Conservation (phyloP, 768 basidiomycete genomes). For the Thelephora ganbajun region DNA sequence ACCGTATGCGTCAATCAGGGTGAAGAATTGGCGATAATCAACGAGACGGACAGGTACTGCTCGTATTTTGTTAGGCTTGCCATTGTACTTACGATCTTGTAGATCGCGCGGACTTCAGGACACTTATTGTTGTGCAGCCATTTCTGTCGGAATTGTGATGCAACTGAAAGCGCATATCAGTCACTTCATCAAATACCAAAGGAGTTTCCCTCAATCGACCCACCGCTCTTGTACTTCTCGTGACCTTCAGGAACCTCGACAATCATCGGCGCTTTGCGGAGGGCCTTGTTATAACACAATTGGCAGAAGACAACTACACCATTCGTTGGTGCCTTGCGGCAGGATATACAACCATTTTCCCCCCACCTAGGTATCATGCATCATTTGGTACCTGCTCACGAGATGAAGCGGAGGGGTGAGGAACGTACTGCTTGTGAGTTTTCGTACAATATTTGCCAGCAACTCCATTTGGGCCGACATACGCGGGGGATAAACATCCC, state of each 20-base stretch:
- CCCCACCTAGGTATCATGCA: slow-evolving; percentile 1
- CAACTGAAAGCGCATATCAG: slow-evolving; percentile 23
- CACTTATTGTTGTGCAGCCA: slow-evolving; percentile 51
- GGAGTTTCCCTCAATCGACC: not conserved
- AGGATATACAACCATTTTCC: slow-evolving; percentile 44
- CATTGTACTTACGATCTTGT: slow-evolving; percentile 45
- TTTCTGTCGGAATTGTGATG: slow-evolving; percentile 53
- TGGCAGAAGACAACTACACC: slow-evolving; percentile 50
- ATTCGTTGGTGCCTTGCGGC: slow-evolving; percentile 40
- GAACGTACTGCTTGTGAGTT: slow-evolving; percentile 37
- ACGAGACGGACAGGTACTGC: slow-evolving; percentile 36
- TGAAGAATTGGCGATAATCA: not conserved
- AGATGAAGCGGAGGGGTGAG: slow-evolving; percentile 12
- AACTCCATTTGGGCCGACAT: slow-evolving; percentile 24
- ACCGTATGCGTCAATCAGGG: not conserved
- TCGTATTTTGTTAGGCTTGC: slow-evolving; percentile 40
- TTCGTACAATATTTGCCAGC: slow-evolving; percentile 34
- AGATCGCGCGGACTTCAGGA: slow-evolving; percentile 44
- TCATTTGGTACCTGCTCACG: not conserved
- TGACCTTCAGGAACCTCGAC: not conserved
- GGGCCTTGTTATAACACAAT: slow-evolving; percentile 38
- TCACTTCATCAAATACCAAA: not conserved
- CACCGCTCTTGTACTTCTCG: not conserved
- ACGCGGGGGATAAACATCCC: slow-evolving; percentile 32
- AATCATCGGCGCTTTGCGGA: slow-evolving; percentile 17